Percentiles rank a stretch among this genome's conserved stretches.
Evolutionary conservation across 2,329 filamentous ascomycete species (phyloP).

Genomic region (Fusarium nelsonii): DNA sequence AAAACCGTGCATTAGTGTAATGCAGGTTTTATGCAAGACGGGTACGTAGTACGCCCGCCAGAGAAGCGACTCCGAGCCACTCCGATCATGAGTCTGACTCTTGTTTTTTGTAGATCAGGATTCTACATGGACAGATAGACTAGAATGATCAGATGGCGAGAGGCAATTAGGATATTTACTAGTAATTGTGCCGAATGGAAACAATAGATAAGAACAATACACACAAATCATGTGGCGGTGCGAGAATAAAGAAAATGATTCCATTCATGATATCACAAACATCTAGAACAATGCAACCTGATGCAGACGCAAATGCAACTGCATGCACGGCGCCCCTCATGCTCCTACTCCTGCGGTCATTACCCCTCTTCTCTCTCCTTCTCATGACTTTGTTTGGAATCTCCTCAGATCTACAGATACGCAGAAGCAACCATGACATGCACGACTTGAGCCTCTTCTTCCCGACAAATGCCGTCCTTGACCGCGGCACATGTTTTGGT

Average conservation of each 20-base stretch:
- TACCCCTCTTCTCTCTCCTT: too few relatives aligned
- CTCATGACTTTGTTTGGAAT: conserved; percentile 22
- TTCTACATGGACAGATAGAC: too few relatives aligned
- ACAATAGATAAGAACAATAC: background rate
- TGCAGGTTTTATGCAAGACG: conserved; percentile 31
- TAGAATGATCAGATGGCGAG: background rate
- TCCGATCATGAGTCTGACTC: conserved; percentile 18
- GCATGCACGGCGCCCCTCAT: background rate
- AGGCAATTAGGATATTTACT: background rate
- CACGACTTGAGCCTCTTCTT: conserved; percentile 36
- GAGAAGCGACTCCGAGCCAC: conserved; percentile 26
- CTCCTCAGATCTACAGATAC: conserved; percentile 7
- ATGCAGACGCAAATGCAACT: background rate
- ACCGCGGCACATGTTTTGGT: conserved; percentile 20
- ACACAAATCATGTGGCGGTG: background rate
- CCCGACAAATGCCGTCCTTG: conserved; percentile 40
- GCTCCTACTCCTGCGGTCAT: background rate
- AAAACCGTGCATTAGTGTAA: conserved; percentile 31
- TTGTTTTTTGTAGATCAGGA: background rate
- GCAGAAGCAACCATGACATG: background rate
- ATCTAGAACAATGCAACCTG: conserved; percentile 22
- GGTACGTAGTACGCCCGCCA: conserved; percentile 13
- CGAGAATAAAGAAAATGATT: conserved; percentile 13
- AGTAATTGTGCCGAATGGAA: background rate
- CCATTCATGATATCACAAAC: conserved; percentile 25